A percentile compares a stretch with the other conserved stretches of the same genome.
These are phyloP conservation scores for Cyclospora cayetanensis DNA, from an alignment of 169 alveolate species.

Conservation along the genomic window DNA sequence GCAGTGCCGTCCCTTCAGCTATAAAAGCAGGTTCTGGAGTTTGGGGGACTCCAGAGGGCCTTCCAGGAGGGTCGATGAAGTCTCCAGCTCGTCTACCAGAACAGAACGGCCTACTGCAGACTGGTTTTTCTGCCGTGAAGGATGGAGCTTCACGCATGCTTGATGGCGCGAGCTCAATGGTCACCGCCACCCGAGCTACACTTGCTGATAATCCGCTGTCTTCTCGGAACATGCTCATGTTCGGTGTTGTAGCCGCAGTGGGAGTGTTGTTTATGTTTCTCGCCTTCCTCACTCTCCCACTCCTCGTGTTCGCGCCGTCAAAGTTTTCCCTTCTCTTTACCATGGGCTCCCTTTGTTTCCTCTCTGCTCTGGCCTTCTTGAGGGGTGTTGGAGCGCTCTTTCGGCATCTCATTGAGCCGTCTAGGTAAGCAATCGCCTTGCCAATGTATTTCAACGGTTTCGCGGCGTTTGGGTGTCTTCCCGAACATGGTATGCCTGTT, in stretches of 20 bases:
- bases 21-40: conserved; percentile 1
- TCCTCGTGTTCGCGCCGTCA: conserved; percentile 72
- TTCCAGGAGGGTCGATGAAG: conserved; percentile 61
- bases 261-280: conserved; percentile 69
- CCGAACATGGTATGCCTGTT: background rate
- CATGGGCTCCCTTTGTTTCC: conserved; percentile 69
- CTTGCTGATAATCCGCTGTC: conserved; percentile 50
- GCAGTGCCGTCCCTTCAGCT: background rate
- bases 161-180: conserved; percentile 52
- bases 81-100: conserved; percentile 51
- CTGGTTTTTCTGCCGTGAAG: conserved; percentile 69
- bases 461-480: background rate
- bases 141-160: conserved; percentile 67
- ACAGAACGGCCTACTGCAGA: conserved; percentile 59
- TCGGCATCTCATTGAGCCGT: conserved; percentile 61
- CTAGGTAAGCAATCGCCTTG: conserved; percentile 48
- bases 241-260: conserved; percentile 71
- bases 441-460: background rate
- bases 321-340: conserved; percentile 70
- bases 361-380: conserved; percentile 60
- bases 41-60: conserved; percentile 36
- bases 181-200: conserved; percentile 63
- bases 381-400: conserved; percentile 66
- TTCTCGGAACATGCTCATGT: conserved; percentile 67
- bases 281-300: conserved; percentile 72